Evolutionary conservation across 768 basidiomycete genomes (phyloP).

Genomic region (Candolleomyces eurysporus): DNA sequence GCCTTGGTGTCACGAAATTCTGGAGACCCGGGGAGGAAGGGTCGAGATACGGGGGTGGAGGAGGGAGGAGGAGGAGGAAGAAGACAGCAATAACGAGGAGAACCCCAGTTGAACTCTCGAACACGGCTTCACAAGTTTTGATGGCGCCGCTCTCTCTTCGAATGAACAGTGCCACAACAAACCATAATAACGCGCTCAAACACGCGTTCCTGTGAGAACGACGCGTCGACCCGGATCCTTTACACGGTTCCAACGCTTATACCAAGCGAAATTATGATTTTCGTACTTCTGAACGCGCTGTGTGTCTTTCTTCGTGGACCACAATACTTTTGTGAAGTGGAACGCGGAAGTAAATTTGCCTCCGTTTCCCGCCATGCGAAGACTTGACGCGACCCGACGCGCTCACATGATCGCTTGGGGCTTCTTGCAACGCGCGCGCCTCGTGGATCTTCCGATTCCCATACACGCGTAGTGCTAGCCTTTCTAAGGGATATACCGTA

Average conservation of each 20-base stretch:
- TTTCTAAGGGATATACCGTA: not conserved
- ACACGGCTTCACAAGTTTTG: constrained; percentile 17
- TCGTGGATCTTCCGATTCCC: not conserved
- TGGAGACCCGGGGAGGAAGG: not conserved
- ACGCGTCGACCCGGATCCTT: constrained; percentile 14
- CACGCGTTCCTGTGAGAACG: constrained; percentile 25
- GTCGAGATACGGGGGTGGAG: constrained; percentile 10
- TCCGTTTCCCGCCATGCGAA: too few relatives aligned
- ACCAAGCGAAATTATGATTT: too few relatives aligned
- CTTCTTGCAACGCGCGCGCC: not conserved
- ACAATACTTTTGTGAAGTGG: too few relatives aligned
- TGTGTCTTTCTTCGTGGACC: too few relatives aligned
- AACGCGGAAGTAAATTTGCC: too few relatives aligned
- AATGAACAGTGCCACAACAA: constrained; percentile 28
- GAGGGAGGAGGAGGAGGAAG: constrained; percentile 60
- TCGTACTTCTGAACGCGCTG: too few relatives aligned
- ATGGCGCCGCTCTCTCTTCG: not conserved
- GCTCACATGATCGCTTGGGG: constrained; percentile 1
- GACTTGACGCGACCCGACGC: not conserved
- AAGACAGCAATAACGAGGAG: constrained; percentile 36
- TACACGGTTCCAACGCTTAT: too few relatives aligned
- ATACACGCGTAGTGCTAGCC: not conserved
- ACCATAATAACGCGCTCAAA: constrained; percentile 35
- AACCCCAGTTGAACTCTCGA: constrained; percentile 28
- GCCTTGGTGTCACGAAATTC: not conserved